A percentile compares a stretch with the other conserved stretches of the same genome.
phyloP scores from a whole-genome alignment of 2,329 filamentous ascomycete species.

The Fusarium ramigenum region DNA sequence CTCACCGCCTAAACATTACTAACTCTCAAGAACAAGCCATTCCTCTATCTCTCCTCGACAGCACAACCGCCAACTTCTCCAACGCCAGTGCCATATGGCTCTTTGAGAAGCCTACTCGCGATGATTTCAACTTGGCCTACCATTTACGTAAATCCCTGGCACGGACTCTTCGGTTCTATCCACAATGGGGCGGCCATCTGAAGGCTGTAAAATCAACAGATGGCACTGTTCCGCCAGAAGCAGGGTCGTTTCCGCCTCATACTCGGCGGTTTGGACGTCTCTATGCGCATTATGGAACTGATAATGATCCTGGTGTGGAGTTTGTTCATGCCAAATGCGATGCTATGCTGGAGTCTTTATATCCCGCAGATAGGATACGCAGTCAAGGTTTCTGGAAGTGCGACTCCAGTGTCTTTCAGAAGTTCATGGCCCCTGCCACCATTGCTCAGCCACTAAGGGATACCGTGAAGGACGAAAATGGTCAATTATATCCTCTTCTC shows the following conservation, averaged over 20 bases:
- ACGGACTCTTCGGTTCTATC: conserved; percentile 26
- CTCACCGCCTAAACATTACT: neutral
- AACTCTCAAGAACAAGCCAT: neutral
- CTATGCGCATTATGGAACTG: conserved; percentile 31
- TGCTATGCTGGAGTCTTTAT: conserved; percentile 6
- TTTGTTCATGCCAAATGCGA: conserved; percentile 22
- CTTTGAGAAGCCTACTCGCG: conserved; percentile 7
- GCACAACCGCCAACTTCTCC: conserved; percentile 37
- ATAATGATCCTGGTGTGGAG: conserved; percentile 33
- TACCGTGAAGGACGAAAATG: neutral
- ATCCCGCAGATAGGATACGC: conserved; percentile 9
- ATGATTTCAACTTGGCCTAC: neutral
- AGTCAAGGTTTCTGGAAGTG: conserved; percentile 22
- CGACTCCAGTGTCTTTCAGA: neutral
- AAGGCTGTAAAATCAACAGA: conserved; percentile 17
- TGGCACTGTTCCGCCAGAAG: conserved; percentile 10
- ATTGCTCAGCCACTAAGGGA: conserved; percentile 8
- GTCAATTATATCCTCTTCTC: conserved; percentile 5
- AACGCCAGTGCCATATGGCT: conserved; percentile 38
- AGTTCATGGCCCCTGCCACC: neutral
- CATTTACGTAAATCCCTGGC: conserved; percentile 21
- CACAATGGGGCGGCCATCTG: conserved; percentile 35
- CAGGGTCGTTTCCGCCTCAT: conserved; percentile 25
- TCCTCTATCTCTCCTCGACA: conserved; percentile 36
- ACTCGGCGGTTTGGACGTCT: conserved; percentile 34